A percentile compares a stretch with the other conserved stretches of the same genome.
Conservation (phyloP, 2,329 filamentous ascomycete genomes). For the Claviceps arundinis region DNA sequence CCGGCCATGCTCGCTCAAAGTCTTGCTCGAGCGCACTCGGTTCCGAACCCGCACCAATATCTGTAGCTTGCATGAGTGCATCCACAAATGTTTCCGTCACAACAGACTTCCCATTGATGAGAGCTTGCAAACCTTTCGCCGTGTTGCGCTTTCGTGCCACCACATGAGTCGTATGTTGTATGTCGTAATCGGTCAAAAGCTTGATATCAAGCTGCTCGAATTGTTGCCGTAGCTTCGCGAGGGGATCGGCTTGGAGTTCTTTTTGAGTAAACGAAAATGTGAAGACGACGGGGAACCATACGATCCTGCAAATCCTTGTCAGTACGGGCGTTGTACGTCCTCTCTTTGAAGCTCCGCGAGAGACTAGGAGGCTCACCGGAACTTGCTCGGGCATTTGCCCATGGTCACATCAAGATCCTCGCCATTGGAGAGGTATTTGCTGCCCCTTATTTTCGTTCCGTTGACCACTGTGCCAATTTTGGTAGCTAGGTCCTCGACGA, state of each 20-base stretch:
- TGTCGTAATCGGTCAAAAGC: constrained; percentile 58
- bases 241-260: constrained; percentile 52
- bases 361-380: constrained; percentile 31
- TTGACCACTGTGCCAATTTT: constrained; percentile 76
- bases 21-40: constrained; percentile 57
- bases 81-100: constrained; percentile 64
- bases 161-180: constrained; percentile 67
- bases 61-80: constrained; percentile 50
- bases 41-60: constrained; percentile 33
- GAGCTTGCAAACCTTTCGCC: constrained; percentile 69
- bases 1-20: constrained; percentile 68
- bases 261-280: constrained; percentile 59
- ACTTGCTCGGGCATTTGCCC: constrained; percentile 53
- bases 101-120: constrained; percentile 69
- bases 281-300: constrained; percentile 69
- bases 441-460: constrained; percentile 53
- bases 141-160: constrained; percentile 85
- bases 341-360: background rate
- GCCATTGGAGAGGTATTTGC: constrained; percentile 39
- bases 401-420: constrained; percentile 50
- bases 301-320: constrained; percentile 38
- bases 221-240: constrained; percentile 45
- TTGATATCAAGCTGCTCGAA: constrained; percentile 87
- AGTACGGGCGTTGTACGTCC: background rate
- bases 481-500: constrained; percentile 66